A percentile compares a stretch with the other conserved stretches of the same genome.
Conservation (phyloP, 2,329 filamentous ascomycete genomes). For the Xylaria sp. region DNA sequence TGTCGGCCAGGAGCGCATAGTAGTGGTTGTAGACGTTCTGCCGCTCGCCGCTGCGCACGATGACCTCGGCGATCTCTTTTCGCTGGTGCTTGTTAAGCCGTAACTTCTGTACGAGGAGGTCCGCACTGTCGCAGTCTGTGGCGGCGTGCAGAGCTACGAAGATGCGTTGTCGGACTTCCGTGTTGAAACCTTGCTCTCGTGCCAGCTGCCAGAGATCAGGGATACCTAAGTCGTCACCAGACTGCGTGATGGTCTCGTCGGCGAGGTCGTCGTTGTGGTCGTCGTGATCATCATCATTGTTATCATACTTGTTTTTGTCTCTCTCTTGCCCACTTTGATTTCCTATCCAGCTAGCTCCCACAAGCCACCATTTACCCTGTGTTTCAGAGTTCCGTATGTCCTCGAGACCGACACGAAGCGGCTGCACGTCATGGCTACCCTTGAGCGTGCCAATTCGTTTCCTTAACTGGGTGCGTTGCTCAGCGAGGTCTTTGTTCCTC, state of each 20-base stretch:
- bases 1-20: conserved; percentile 85
- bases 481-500: conserved; percentile 76
- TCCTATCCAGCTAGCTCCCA: conserved; percentile 88
- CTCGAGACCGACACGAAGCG: conserved; percentile 80
- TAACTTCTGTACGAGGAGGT: conserved; percentile 81
- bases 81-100: conserved; percentile 87
- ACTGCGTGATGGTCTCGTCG: conserved; percentile 34
- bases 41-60: conserved; percentile 86
- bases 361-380: conserved; percentile 97
- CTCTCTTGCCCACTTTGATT: conserved; percentile 36
- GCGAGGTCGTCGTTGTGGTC: conserved; percentile 38
- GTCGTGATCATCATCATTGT: conserved; percentile 53
- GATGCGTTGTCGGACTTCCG: conserved; percentile 86
- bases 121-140: conserved; percentile 83
- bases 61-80: conserved; percentile 84
- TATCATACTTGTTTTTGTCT: conserved; percentile 27
- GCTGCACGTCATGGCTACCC: conserved; percentile 66
- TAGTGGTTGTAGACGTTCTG: conserved; percentile 92
- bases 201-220: conserved; percentile 80
- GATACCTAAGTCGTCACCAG: conserved; percentile 60
- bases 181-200: conserved; percentile 85
- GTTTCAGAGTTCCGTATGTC: conserved; percentile 87
- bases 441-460: conserved; percentile 86
- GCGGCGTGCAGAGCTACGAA: conserved; percentile 92
- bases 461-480: conserved; percentile 88